Conservation (phyloP, 345 rosid species). For the Lagerstroemia speciosa region DNA sequence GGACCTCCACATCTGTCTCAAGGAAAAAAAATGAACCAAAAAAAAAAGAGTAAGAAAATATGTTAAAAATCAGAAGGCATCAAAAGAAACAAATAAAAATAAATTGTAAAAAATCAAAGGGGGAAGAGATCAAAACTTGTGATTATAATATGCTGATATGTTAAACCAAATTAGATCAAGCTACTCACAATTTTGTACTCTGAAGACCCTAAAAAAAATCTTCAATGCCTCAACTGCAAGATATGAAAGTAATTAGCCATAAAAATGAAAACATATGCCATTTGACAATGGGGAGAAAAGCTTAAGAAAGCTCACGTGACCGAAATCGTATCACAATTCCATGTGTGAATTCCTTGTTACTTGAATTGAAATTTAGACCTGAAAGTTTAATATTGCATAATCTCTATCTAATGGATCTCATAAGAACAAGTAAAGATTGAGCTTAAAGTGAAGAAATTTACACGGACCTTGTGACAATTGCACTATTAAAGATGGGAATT, state of each 20-base stretch:
- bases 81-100: too few species aligned
- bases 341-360: slow-evolving; percentile 61
- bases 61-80: not conserved
- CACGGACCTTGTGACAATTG: slow-evolving; percentile 66
- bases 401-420: not conserved
- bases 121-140: not conserved
- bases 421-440: not conserved
- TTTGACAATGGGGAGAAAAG: not conserved
- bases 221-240: slow-evolving; percentile 69
- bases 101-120: not conserved
- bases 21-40: not conserved
- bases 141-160: not conserved
- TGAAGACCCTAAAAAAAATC: slow-evolving; percentile 41
- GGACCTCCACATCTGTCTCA: slow-evolving; percentile 72
- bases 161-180: not conserved
- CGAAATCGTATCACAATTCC: slow-evolving; percentile 60
- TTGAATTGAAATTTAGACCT: slow-evolving; percentile 68
- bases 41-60: not conserved
- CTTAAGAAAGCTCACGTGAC: slow-evolving; percentile 35
- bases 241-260: slow-evolving; percentile 17
- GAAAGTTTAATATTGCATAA: slow-evolving; percentile 13
- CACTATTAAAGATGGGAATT: slow-evolving; percentile 60
- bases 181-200: slow-evolving; percentile 49
- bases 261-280: slow-evolving; percentile 5
- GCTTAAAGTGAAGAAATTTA: slow-evolving; percentile 1